Evolutionary conservation across 805 yeast genomes (phyloP).

Genomic region (Clavispora phyllophila): DNA sequence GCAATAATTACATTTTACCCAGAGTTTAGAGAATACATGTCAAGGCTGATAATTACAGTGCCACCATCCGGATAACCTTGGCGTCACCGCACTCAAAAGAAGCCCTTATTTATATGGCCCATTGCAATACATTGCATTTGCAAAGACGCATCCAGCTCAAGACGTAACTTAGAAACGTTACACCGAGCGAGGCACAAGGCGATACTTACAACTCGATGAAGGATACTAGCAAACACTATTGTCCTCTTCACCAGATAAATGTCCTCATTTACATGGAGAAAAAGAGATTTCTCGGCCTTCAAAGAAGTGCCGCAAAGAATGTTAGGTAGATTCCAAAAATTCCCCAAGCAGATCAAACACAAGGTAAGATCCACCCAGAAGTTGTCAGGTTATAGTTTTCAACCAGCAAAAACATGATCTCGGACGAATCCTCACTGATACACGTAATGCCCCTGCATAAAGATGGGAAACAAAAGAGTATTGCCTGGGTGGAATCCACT

Average conservation of each 20-base stretch:
- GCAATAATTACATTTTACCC: not conserved
- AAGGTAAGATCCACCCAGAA: constrained; percentile 45
- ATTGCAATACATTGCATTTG: constrained; percentile 19
- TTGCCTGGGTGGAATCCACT: not conserved
- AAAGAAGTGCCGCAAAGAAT: constrained; percentile 23
- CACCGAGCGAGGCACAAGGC: constrained; percentile 51
- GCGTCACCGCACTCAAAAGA: constrained; percentile 45
- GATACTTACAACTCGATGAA: not conserved
- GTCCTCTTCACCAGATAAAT: constrained; percentile 12
- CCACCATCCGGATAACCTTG: constrained; percentile 37
- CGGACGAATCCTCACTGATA: constrained; percentile 99
- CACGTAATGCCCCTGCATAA: constrained; percentile 99
- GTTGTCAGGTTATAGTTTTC: constrained; percentile 98
- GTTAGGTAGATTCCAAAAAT: constrained; percentile 56
- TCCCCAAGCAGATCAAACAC: constrained; percentile 57
- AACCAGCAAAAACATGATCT: constrained; percentile 99
- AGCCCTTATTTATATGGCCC: constrained; percentile 38
- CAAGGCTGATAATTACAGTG: constrained; percentile 43
- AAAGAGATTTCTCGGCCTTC: constrained; percentile 22
- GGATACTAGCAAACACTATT: not conserved
- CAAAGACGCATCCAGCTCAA: constrained; percentile 40
- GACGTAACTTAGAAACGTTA: constrained; percentile 23
- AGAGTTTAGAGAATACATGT: constrained; percentile 17
- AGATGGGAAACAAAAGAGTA: constrained; percentile 54
- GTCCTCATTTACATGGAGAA: constrained; percentile 24